These are phyloP conservation scores for Aspergillus fumigatiaffinis DNA, from an alignment of 2,329 filamentous ascomycete genomes.

Conservation along the genomic window DNA sequence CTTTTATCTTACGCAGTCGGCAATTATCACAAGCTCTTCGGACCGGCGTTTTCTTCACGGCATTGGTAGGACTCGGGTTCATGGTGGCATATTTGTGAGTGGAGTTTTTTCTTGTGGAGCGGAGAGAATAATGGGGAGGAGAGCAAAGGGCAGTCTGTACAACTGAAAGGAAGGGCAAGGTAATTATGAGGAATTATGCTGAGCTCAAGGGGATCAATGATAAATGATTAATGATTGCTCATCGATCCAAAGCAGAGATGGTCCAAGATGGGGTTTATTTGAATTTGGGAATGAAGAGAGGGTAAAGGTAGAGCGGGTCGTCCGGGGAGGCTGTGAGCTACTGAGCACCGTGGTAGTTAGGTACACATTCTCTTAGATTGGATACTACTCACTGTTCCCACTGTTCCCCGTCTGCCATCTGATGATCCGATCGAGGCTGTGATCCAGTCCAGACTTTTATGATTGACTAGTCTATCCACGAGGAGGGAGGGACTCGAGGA, in stretches of 20 bases:
- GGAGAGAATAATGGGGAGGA: background rate
- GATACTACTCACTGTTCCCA: too few relatives aligned
- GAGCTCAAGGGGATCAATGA: background rate
- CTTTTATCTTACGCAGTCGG: constrained; percentile 39
- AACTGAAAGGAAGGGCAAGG: background rate
- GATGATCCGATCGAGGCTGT: background rate
- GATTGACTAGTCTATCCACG: too few relatives aligned
- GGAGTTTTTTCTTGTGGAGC: background rate
- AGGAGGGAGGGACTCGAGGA: too few relatives aligned
- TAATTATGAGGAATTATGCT: background rate
- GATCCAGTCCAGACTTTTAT: background rate
- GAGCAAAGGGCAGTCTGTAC: background rate
- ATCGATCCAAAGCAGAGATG: background rate
- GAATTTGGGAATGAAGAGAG: background rate
- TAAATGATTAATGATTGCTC: too few relatives aligned
- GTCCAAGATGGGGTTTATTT: background rate
- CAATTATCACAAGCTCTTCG: constrained; percentile 42
- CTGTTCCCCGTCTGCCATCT: too few relatives aligned
- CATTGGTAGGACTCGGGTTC: constrained; percentile 19
- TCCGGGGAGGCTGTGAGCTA: background rate
- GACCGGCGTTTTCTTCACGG: constrained; percentile 15
- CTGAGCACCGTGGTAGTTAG: background rate
- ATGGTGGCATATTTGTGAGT: constrained; percentile 21
- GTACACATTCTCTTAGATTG: too few relatives aligned
- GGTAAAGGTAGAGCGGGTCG: background rate